Evolutionary conservation across 345 rosid genomes (phyloP), one percentile per base, ranked within the genome.

Genomic region (Camelina hispida): DNA sequence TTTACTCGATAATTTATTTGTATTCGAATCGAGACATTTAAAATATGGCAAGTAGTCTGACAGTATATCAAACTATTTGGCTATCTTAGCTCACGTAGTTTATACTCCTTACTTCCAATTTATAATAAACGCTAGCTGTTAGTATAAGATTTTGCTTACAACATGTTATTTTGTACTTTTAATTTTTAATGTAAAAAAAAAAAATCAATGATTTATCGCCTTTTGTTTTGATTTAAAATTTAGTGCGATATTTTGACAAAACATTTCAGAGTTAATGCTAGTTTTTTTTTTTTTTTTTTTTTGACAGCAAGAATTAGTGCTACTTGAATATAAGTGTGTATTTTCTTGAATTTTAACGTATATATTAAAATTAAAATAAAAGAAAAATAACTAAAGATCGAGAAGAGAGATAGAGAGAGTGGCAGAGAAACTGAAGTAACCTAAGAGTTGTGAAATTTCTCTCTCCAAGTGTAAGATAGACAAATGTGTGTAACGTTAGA

Each of bases 401-500:
- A 40, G 6, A 6, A 37, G 17, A 30, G 23, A 32, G 40, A 15
- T 4, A 16, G 22, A 34, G 43, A 70, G 61, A 17, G 67, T 48
- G 67, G 42, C 68, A 77, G 76, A 77, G 66, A 77, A 71, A 76
- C 76, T 71, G 72, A 77, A 71, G 80, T 77, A 71, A 77, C 76
- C 76, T 71, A 47, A 77, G 76, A 64, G 66, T 65, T 30, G 76
- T 71, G 76, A 71, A 77, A 71, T 71, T 57, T 77, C 80, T 77
- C 80, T 77, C 80, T 56, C 80, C 55, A 50, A 71, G 48, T 71
- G 71, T 69, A 65, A 64, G 48, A 71, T 57, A 51, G 69, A 78
- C 81, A 71, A 71, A 66, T 73, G 69, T 79, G 81, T 79, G 78
- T 68, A 79, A 79, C 75, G 77, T 73, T 73, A 73, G 66, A 68